Base-by-base conservation (phyloP, 441 rosid genomes). In the Erodium trifolium region DNA sequence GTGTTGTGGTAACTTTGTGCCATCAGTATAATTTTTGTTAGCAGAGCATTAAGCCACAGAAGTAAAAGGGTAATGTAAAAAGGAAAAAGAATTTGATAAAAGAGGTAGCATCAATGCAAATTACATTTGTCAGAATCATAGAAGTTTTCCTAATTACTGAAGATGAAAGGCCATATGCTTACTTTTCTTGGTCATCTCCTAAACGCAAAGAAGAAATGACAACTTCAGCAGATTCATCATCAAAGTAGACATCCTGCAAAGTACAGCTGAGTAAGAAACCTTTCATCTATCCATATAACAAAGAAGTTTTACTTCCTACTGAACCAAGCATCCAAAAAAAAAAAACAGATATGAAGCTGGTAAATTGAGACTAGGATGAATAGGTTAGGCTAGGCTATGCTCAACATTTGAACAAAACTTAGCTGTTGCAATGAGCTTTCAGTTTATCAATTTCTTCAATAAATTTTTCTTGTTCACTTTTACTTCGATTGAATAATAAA, bases 201-300 rank as follows among this genome's bases (percentile, higher is more conserved):
- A 93, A 83, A 49, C 96, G 93, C 77, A 93, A 81, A 68, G 98
- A 91, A 75, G 98, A 93, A 79, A 93, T 89, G 70, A 93, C 96
- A n/a, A 91, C 96, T 79, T 93, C 98, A 60, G 97, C 98, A 78
- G 97, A 93, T 81, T 91, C 95, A 79, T 93, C 97, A 82, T 93
- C 98, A 76, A 93, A 93, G 88, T 93, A 93, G 70, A 93, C 96
- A 82, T 93, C 98, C 98, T 93, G 92, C 65, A 79, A 69, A 51
- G 16, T 51, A 18, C 63, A 72, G 3, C 70, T 72, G 64, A 68
- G 67, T 80, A 45, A 71, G 77, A 78, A 67, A 57, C 67, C 29
- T 70, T 71, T 70, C 67, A 71, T 69, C 59, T 57, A 43, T 63
- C 14, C 60, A 68, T 53, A 63, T 63, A 68, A 73, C 67, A 27